Conservation (phyloP, 78 protist species). For the Salpingoeca rosetta region DNA sequence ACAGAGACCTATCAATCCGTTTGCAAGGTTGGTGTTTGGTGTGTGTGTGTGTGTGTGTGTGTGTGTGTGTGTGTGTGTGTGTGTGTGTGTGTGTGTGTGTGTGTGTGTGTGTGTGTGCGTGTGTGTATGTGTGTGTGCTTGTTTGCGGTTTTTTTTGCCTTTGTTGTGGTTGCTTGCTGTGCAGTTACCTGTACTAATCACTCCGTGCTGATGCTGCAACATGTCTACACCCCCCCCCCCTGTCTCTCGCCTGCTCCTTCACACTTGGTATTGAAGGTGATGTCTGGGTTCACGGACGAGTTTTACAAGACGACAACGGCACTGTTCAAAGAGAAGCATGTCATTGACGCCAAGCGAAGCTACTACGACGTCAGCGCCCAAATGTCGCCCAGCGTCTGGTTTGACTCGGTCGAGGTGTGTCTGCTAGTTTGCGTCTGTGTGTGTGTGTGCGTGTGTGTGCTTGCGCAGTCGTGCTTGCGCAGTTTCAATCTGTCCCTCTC, state of each 20-base stretch:
- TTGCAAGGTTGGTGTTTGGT: conserved; percentile 5
- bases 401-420: neutral
- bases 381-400: neutral
- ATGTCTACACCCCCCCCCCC: too few species aligned
- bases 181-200: too few species aligned
- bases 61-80: neutral
- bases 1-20: conserved; percentile 3
- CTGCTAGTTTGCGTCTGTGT: neutral
- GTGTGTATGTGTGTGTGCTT: too few species aligned
- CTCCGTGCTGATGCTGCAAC: too few species aligned
- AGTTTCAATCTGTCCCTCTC: too few species aligned
- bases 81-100: too few species aligned
- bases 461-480: too few species aligned
- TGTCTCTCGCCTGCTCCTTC: too few species aligned
- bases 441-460: neutral
- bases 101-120: too few species aligned
- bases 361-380: neutral
- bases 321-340: neutral
- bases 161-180: too few species aligned
- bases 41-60: neutral
- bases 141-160: too few species aligned
- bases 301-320: conserved; percentile 6
- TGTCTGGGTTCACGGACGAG: conserved; percentile 40
- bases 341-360: neutral
- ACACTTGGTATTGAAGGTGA: too few species aligned